Evolutionary conservation across 2,329 filamentous ascomycete genomes (phyloP).

Genomic region (Graphium sp.): DNA sequence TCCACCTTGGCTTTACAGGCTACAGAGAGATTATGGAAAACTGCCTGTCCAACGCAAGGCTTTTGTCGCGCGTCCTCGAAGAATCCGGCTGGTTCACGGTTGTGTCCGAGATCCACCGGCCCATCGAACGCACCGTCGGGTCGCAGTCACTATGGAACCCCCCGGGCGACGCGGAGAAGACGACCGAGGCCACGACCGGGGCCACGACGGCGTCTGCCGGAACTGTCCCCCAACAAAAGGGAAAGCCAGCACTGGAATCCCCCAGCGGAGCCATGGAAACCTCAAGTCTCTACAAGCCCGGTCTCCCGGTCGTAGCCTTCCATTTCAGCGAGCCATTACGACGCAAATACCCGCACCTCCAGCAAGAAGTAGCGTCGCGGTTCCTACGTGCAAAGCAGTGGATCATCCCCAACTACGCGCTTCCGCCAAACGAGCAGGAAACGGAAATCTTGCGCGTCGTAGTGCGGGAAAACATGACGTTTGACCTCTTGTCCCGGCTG

Average conservation of each 20-base stretch:
- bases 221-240: constrained; percentile 9
- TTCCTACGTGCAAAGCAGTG: constrained; percentile 50
- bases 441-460: constrained; percentile 53
- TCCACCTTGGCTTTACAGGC: constrained; percentile 51
- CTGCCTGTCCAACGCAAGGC: constrained; percentile 43
- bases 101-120: constrained; percentile 48
- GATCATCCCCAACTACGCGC: constrained; percentile 54
- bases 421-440: constrained; percentile 43
- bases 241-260: constrained; percentile 17
- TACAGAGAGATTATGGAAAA: constrained; percentile 52
- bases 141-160: too few species aligned
- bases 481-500: constrained; percentile 48
- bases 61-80: constrained; percentile 47
- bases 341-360: constrained; percentile 41
- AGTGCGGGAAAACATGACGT: constrained; percentile 48
- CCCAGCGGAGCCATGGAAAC: constrained; percentile 10
- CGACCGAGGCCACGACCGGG: constrained; percentile 10
- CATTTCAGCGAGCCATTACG: constrained; percentile 43
- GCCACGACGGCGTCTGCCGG: not conserved
- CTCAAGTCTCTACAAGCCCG: constrained; percentile 43
- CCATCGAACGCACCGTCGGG: too few species aligned
- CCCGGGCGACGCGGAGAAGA: constrained; percentile 11
- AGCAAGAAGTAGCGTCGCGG: constrained; percentile 46
- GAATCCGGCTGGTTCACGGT: constrained; percentile 50
- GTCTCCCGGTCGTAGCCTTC: constrained; percentile 54